phyloP scores from a whole-genome alignment of 176 grass and related monocot genomes.

The Melocanna baccifera region DNA sequence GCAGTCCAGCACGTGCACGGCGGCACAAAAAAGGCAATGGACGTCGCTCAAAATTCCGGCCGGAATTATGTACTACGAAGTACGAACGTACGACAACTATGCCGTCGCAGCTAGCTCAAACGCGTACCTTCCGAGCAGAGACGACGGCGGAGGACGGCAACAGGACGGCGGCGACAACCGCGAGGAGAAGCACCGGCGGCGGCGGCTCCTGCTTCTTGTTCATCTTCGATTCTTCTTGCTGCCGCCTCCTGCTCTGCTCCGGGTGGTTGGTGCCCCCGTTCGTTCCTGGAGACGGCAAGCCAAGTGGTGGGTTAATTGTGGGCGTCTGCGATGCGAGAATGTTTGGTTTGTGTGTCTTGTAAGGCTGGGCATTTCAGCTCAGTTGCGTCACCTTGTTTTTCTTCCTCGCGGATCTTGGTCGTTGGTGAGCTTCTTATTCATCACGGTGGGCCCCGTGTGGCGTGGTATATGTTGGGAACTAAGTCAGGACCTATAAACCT shows the following conservation, averaged over 20 bases:
- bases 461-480: no score
- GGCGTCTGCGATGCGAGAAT: no score
- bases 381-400: not conserved
- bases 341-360: not conserved
- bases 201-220: not conserved
- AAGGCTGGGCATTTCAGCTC: not conserved
- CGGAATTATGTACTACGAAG: no score
- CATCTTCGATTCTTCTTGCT: not conserved
- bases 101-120: not conserved
- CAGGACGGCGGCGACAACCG: not conserved
- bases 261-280: not conserved
- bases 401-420: not conserved
- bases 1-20: not conserved
- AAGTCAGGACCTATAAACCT: no score
- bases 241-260: not conserved
- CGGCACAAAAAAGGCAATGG: not conserved
- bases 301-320: not conserved
- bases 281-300: not conserved
- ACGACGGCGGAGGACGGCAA: not conserved
- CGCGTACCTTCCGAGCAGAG: conserved; percentile 18
- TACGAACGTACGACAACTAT: not conserved
- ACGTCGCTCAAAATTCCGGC: no score
- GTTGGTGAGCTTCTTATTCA: not conserved
- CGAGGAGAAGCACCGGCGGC: not conserved
- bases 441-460: no score